Percentiles rank a stretch among this genome's conserved stretches.
These are phyloP conservation scores for Ophiocytium majus DNA, from an alignment of 352 stramenopile species.

Conservation along the genomic window DNA sequence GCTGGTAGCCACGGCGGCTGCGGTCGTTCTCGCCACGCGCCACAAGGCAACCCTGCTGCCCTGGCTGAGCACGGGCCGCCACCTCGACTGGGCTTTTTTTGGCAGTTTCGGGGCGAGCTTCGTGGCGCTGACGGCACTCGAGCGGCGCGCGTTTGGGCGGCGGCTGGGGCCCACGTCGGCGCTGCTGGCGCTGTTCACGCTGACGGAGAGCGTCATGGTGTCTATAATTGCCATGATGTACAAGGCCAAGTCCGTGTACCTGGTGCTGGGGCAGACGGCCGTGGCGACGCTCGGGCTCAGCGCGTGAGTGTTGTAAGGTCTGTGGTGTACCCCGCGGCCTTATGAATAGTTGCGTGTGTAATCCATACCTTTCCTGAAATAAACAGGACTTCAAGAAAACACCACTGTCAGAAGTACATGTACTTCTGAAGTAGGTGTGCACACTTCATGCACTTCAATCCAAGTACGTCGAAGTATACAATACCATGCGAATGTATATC, in stretches of 20 bases:
- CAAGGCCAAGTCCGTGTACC: neutral
- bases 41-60: neutral
- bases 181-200: conserved; percentile 3
- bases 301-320: too few relatives aligned
- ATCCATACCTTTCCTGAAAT: too few relatives aligned
- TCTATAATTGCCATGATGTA: neutral
- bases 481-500: too few relatives aligned
- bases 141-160: neutral
- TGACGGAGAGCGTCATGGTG: neutral
- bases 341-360: too few relatives aligned
- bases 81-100: too few relatives aligned
- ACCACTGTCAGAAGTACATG: too few relatives aligned
- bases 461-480: too few relatives aligned
- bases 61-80: neutral
- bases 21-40: neutral
- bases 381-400: too few relatives aligned
- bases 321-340: too few relatives aligned
- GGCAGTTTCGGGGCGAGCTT: neutral
- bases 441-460: too few relatives aligned
- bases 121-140: neutral
- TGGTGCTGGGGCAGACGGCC: neutral
- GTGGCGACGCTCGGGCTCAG: conserved; percentile 1
- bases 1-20: neutral
- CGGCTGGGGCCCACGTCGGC: neutral
- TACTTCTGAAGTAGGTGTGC: too few relatives aligned